Percentiles rank a stretch among this genome's conserved stretches.
Evolutionary conservation across 2,329 filamentous ascomycete species (phyloP).

Genomic region (Verticillium tricorpus): DNA sequence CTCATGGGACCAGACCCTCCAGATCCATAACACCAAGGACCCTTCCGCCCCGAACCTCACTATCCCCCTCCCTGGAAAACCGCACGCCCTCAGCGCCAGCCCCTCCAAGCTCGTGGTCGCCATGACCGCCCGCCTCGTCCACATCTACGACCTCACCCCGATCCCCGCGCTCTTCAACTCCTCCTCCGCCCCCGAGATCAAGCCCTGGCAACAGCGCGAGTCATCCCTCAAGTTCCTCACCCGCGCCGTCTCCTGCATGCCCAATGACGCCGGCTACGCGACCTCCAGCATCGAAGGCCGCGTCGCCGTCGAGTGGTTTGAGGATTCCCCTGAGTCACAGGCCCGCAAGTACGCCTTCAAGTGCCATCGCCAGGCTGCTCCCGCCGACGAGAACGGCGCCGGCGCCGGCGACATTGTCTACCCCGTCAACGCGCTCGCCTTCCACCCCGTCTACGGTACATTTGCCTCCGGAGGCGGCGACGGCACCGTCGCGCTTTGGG

Average conservation of each 20-base stretch:
- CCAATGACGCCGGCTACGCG: slow-evolving; percentile 90
- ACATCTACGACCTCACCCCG: slow-evolving; percentile 84
- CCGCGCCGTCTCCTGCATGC: slow-evolving; percentile 90
- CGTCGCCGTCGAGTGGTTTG: slow-evolving; percentile 97
- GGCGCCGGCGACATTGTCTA: slow-evolving; percentile 77
- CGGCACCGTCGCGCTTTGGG: slow-evolving; percentile 89
- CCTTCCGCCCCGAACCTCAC: slow-evolving; percentile 52
- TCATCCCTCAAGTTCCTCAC: slow-evolving; percentile 96
- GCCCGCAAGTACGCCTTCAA: slow-evolving; percentile 98
- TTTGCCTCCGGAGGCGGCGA: slow-evolving; percentile 90
- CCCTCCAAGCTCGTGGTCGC: slow-evolving; percentile 83
- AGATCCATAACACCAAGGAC: slow-evolving; percentile 66
- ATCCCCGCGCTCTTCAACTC: slow-evolving; percentile 54
- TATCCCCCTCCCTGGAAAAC: slow-evolving; percentile 76
- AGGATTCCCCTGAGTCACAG: slow-evolving; percentile 80
- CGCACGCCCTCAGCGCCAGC: slow-evolving; percentile 78
- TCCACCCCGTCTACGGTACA: slow-evolving; percentile 77
- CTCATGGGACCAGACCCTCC: slow-evolving; percentile 89
- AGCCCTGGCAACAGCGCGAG: slow-evolving; percentile 91
- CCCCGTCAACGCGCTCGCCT: slow-evolving; percentile 84
- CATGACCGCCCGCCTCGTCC: slow-evolving; percentile 89
- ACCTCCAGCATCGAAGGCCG: slow-evolving; percentile 90
- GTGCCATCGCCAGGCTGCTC: slow-evolving; percentile 77
- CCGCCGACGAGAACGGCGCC: slow-evolving; percentile 45
- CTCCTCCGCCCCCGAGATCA: slow-evolving; percentile 46